phyloP scores from a whole-genome alignment of 2,329 filamentous ascomycete genomes.

The Colletotrichum paranaense region DNA sequence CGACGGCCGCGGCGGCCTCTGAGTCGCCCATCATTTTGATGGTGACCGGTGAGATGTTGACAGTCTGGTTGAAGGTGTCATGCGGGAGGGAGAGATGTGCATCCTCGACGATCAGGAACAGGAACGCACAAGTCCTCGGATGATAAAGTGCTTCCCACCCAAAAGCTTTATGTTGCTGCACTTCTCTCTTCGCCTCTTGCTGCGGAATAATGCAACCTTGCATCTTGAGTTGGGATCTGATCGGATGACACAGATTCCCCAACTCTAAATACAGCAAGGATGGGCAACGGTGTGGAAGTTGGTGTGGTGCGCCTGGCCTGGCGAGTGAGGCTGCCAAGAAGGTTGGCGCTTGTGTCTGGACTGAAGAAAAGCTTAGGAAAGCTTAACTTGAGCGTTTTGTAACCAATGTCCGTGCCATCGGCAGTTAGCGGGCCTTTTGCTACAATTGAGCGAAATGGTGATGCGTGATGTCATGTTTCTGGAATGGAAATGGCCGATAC shows the following conservation, averaged over 20 bases:
- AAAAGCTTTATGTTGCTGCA: constrained; percentile 23
- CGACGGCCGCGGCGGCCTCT: constrained; percentile 45
- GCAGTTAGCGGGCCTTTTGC: not conserved
- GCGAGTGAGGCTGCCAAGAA: constrained; percentile 33
- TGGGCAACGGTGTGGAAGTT: not conserved
- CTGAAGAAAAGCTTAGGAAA: constrained; percentile 22
- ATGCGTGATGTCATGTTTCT: not conserved
- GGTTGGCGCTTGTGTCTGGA: constrained; percentile 32
- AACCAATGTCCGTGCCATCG: constrained; percentile 18
- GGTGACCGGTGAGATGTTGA: constrained; percentile 8
- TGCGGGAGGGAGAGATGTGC: not conserved
- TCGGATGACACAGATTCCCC: constrained; percentile 35
- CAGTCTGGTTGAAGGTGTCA: not conserved
- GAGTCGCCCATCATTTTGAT: constrained; percentile 27
- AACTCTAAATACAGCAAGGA: constrained; percentile 23
- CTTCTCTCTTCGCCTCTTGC: not conserved
- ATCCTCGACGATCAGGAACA: not conserved
- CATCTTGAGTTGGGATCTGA: constrained; percentile 13
- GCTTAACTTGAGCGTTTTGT: constrained; percentile 5
- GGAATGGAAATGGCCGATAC: not conserved
- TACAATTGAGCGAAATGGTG: not conserved
- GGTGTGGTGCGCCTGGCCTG: not conserved
- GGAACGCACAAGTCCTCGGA: not conserved
- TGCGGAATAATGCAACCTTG: not conserved
- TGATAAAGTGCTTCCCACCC: not conserved